phyloP scores from a whole-genome alignment of 495 filamentous ascomycete genomes.

The Annulohypoxylon bovei region DNA sequence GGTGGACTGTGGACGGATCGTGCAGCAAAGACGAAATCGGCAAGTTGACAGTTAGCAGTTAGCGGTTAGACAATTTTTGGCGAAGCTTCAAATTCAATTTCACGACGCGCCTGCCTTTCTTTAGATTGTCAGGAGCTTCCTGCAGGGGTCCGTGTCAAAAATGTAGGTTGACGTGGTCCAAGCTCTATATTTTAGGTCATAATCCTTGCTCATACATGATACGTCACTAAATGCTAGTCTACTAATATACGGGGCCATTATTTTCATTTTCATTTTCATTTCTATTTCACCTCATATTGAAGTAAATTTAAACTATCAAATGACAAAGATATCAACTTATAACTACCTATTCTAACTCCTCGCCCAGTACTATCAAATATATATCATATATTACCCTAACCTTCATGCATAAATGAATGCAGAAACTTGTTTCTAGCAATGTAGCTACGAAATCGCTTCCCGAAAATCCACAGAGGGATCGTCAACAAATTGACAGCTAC shows the following conservation, averaged over 20 bases:
- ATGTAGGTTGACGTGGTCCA: not conserved
- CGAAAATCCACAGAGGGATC: slow-evolving; percentile 65
- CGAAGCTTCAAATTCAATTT: slow-evolving; percentile 37
- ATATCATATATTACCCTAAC: slow-evolving; percentile 15
- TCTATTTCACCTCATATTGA: not conserved
- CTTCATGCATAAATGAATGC: slow-evolving; percentile 62
- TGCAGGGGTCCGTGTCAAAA: slow-evolving; percentile 39
- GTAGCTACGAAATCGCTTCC: slow-evolving; percentile 58
- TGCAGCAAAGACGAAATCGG: slow-evolving; percentile 9
- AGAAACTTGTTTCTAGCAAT: slow-evolving; percentile 59
- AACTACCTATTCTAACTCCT: not conserved
- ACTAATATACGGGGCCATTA: not conserved
- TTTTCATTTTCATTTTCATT: not conserved
- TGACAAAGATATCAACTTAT: not conserved
- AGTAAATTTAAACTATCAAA: not conserved
- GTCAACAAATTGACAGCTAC: slow-evolving; percentile 59
- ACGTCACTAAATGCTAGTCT: no score
- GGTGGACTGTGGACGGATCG: not conserved
- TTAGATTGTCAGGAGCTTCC: slow-evolving; percentile 43
- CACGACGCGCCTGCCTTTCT: slow-evolving; percentile 43
- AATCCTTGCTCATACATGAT: not conserved
- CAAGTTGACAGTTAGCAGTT: not conserved
- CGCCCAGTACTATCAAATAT: not conserved
- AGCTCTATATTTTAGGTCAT: not conserved
- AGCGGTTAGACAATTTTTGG: slow-evolving; percentile 10